phyloP scores from a whole-genome alignment of 768 basidiomycete genomes.

The Psilocybe sp. region DNA sequence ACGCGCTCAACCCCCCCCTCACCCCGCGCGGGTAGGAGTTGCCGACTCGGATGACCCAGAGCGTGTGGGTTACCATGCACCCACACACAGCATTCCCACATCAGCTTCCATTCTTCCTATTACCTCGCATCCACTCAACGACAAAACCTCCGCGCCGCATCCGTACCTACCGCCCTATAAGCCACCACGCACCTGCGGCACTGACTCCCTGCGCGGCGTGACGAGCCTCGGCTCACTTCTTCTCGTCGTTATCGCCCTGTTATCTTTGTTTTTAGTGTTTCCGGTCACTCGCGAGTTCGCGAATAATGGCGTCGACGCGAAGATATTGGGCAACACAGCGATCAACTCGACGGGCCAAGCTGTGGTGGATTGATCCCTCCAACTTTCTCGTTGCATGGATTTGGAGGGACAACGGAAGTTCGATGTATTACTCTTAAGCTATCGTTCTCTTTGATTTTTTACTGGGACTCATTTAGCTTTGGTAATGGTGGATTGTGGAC shows the following conservation, averaged over 20 bases:
- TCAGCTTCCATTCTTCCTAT: not conserved
- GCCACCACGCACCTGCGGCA: not conserved
- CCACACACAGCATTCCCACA: too few species aligned
- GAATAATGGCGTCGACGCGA: slow-evolving; percentile 29
- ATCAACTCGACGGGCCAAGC: slow-evolving; percentile 72
- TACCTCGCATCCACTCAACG: not conserved
- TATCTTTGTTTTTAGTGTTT: slow-evolving; percentile 74
- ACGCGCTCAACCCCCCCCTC: too few species aligned
- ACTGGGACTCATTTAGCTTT: too few species aligned
- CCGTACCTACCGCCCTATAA: not conserved
- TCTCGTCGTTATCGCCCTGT: slow-evolving; percentile 51
- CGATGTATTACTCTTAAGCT: too few species aligned
- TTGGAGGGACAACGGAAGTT: too few species aligned
- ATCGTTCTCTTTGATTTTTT: too few species aligned
- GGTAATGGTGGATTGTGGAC: too few species aligned
- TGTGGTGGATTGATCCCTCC: slow-evolving; percentile 2
- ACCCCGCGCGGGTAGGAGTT: too few species aligned
- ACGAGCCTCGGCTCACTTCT: slow-evolving; percentile 65
- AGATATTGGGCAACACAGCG: slow-evolving; percentile 55
- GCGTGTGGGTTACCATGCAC: too few species aligned
- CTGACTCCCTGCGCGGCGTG: slow-evolving; percentile 31
- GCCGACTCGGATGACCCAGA: too few species aligned
- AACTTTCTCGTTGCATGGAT: too few species aligned
- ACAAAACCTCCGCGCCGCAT: not conserved
- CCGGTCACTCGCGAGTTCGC: slow-evolving; percentile 54